Evolutionary conservation across 352 stramenopile species (phyloP).

Genomic region (Thraustochytrium striatum): DNA sequence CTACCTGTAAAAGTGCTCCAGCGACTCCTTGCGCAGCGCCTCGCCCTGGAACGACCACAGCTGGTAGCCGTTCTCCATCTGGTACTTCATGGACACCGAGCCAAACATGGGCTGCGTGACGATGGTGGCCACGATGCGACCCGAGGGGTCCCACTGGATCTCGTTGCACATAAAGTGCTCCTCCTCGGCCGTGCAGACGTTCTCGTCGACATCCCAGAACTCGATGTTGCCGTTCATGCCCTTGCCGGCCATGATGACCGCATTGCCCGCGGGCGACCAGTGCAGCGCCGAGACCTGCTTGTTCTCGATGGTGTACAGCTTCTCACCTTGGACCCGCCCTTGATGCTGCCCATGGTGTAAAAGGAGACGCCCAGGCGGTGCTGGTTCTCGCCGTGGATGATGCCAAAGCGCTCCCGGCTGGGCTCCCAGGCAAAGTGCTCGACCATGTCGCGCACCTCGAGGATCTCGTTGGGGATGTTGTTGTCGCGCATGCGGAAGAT

Average conservation of each 20-base stretch:
- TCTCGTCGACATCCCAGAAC: conserved; percentile 94
- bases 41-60: conserved; percentile 91
- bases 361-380: conserved; percentile 91
- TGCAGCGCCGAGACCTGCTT: conserved; percentile 92
- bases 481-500: conserved; percentile 91
- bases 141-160: conserved; percentile 94
- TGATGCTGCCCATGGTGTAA: conserved; percentile 79
- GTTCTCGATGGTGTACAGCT: conserved; percentile 87
- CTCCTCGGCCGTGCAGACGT: conserved; percentile 86
- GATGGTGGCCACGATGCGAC: conserved; percentile 85
- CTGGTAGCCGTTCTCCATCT: conserved; percentile 98
- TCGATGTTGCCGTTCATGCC: conserved; percentile 88
- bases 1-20: conserved; percentile 88
- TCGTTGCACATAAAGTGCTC: conserved; percentile 97
- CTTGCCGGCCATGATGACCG: conserved; percentile 90
- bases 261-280: conserved; percentile 88
- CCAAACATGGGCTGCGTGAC: conserved; percentile 90
- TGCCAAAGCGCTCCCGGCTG: conserved; percentile 86
- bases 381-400: conserved; percentile 89
- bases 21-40: conserved; percentile 85
- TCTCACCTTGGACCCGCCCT: conserved; percentile 79
- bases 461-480: conserved; percentile 94
- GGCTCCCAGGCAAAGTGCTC: conserved; percentile 95
- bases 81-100: conserved; percentile 84
- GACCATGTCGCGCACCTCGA: conserved; percentile 93